Evolutionary conservation across 257 asterid genomes (phyloP), one percentile per base, ranked within the genome.

Genomic region (Voacanga thouarsii): DNA sequence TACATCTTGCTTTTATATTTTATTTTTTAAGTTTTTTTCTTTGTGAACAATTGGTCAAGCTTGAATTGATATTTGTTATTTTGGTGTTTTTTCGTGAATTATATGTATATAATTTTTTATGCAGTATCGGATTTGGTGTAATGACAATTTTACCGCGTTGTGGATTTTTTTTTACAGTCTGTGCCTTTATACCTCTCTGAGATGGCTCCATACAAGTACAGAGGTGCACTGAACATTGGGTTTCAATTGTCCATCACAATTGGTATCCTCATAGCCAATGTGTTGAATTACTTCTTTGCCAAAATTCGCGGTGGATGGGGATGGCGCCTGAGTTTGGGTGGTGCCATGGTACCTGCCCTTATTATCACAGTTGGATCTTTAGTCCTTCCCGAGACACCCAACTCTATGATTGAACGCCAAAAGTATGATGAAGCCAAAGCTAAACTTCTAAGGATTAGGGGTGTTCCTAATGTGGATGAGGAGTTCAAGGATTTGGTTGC

Each of bases 351-450:
- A 50, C 98, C 98, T 0, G 98, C 94, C 15, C 82, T 91, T 7
- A 88, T 91, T 82, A 91, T 93, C 78, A 74, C 90, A 4, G 1
- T 89, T 41, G 98, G 98, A 1, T 93, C 98, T 0, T 16, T 91
- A 14, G 39, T 91, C 86, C 97, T 93, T 49, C 98, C 98, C 0
- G 98, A 93, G 75, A 91, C 97, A 2, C 98, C 97, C 47, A 93
- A 90, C 83, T 93, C 98, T 9, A 9, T 93, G 84, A 93, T 93
- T 51, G 96, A 93, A 82, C 92, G 97, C 33, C 97, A 94, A 39
- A 64, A 80, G 16, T 65, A 74, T 3, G 92, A 85, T 0, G 82
- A 85, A 24, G 98, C 98, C 7, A 89, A 85, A 26, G 44, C 63
- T 2, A 85, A 84, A 45, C 83, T 93, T 19, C 39, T 68, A 56